Base-by-base conservation (phyloP, 1,139 yeast species). In the Meyerozyma athensensis region DNA sequence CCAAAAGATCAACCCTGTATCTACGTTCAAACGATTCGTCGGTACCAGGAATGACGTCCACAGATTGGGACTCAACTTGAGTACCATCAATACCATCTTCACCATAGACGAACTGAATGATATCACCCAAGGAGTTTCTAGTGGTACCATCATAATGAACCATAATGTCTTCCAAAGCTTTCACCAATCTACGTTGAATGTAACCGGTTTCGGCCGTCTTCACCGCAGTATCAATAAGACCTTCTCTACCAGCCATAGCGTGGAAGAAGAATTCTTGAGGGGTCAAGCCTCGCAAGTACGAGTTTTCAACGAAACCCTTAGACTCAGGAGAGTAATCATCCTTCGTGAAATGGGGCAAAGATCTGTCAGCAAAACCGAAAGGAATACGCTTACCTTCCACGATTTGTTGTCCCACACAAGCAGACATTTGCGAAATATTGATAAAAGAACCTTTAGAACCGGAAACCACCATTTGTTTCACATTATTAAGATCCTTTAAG, bases 181-280 rank as follows among this genome's bases (percentile, higher is more conserved):
- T 94, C 36, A 94, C 96, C 62, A 94, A 73, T 76, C 99, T 94
- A 74, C 99, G 92, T 69, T 94, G 98, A 59, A 92, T 94, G 65
- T 92, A 92, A 68, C 99, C 99, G 23, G 99, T 92, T 68, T 92
- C 98, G 2, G 99, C 98, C 30, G 98, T 92, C 64, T 90, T 90
- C 36, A 90, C 97, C 12, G 97, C 97, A 42, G 99, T 92, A 78
- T 92, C 99, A 63, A 92, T 92, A 61, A 92, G 78, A 79, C 99
- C 99, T 72, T 92, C 99, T 77, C 99, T 87, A 76, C 99, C 99
- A 54, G 98, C 98, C 98, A 94, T 94, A 39, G 98, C 98, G 62
- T 94, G 99, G 84, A 92, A 92, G 60, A 94, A 94, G 63, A 94
- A 94, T 63, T 94, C 98, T 65, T 92, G 98, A 28, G 99, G 99